Base-by-base conservation (phyloP, 176 grass and related monocot genomes). In the Triticum timopheevii region DNA sequence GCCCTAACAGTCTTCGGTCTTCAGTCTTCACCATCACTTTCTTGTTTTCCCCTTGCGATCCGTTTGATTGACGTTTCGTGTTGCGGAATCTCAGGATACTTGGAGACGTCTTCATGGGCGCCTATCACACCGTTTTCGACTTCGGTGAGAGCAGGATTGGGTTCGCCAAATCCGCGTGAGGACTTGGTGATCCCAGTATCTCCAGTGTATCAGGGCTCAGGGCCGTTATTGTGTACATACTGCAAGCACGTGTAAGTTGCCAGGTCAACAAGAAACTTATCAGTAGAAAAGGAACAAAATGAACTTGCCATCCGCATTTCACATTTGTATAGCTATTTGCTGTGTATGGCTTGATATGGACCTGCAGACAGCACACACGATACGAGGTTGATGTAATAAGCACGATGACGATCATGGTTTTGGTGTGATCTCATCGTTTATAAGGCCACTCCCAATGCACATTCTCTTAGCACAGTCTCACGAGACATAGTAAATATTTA, bases 91-190 rank as follows among this genome's bases (percentile, higher is more conserved):
- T 40, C 84, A 98, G 93, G 96, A 98, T 98, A 69, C 92, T 98
- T 67, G 96, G 96, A 33, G 96, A 98, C 82, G 96, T 98, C 19
- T 98, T 98, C 78, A 98, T 98, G 96, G 93, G 93, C 16, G 96
- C 96, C 9, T 98, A 98, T 80, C 96, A 98, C 88, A 98, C 93
- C 1, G 88, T 95, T 17, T 98, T 98, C 20, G 93, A 98, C 88
- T 95, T 96, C 0, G 96, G 93, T 1, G 11, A 98, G 12, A 81
- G 86, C 75, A 91, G 82, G 85, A 92, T 98, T 61, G 96, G 96
- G 72, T 96, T 98, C 64, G 96, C 96, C 9, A 65, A 88, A 77
- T 83, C 93, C 61, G 86, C 77, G 6, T 98, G 90, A 92, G 34
- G 88, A 34, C 74, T 36, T 35, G 42, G 13, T 4, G 30, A 4